Evolutionary conservation across 345 rosid genomes (phyloP).

Genomic region (Cardamine resedifolia): DNA sequence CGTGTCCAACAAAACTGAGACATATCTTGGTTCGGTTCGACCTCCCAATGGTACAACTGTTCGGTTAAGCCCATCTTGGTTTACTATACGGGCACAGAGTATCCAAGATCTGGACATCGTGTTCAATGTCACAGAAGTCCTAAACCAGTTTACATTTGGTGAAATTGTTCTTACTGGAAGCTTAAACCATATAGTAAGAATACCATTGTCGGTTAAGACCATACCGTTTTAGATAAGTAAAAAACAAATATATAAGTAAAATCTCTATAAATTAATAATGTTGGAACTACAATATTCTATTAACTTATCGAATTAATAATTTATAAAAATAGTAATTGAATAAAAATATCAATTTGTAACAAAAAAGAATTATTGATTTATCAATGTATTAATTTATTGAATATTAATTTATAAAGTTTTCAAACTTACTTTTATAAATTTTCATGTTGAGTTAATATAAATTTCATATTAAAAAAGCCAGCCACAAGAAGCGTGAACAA

Average conservation of each 20-base stretch:
- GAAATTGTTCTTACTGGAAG: slow-evolving; percentile 72
- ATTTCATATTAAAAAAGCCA: neutral
- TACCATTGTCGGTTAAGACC: slow-evolving; percentile 57
- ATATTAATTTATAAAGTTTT: neutral
- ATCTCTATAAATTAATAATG: too few relatives aligned
- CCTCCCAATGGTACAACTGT: slow-evolving; percentile 66
- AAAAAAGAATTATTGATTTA: neutral
- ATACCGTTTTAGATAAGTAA: slow-evolving; percentile 7
- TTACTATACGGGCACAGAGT: slow-evolving; percentile 47
- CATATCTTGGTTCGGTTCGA: slow-evolving; percentile 50
- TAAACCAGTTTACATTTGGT: slow-evolving; percentile 57
- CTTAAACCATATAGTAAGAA: slow-evolving; percentile 62
- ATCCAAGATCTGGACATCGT: slow-evolving; percentile 54
- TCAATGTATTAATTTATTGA: neutral
- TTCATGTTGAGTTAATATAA: neutral
- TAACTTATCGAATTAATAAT: too few relatives aligned
- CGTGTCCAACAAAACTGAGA: slow-evolving; percentile 52
- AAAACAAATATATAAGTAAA: neutral
- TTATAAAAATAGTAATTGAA: neutral
- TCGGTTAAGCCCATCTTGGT: slow-evolving; percentile 59
- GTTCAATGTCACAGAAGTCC: slow-evolving; percentile 45
- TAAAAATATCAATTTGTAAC: neutral
- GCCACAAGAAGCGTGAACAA: neutral
- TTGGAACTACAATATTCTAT: neutral
- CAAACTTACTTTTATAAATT: too few relatives aligned